Base-by-base conservation (phyloP, 805 yeast species). In the Yarrowia deformans region DNA sequence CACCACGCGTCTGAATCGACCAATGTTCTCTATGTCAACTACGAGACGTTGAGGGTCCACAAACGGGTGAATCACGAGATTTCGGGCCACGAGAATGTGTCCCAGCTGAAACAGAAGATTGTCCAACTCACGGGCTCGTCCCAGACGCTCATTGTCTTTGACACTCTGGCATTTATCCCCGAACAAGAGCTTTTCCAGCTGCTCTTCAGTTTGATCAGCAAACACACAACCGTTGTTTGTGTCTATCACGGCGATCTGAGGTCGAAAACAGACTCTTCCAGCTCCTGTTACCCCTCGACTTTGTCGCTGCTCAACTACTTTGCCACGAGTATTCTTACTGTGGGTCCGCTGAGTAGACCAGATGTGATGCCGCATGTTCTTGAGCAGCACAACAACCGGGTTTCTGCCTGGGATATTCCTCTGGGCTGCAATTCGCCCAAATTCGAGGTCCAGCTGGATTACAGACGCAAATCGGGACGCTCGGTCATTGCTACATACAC, bases 391-490 rank as follows among this genome's bases (percentile, higher is more conserved):
- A 86, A 83, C 12, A 75, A 75, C 7, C 74, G 78, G 12, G 64
- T 85, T 0, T 72, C 77, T 2, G 75, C 74, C 16, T 78, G 88
- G 54, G 78, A 81, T 52, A 74, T 89, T 18, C 90, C 90, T 3
- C 78, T 81, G 8, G 84, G 84, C 1, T 75, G 84, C 64, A 90
- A 92, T 74, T 78, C 79, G 43, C 71, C 77, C 1, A 71, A 37
- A 0, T 89, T 86, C 77, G 78, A 79, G 45, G 75, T 88, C 3
- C 80, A 80, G 3, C 76, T 95, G 69, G 86, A 84, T 7, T 90
- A 88, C 73, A 84, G 95, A 70, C 84, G 98, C 68, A 90, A 90
- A 75, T 90, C 97, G 0, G 99, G 99, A 0, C 83, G 97, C 66
- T 85, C 96, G 0, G 75, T 89, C 34, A 77, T 81, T 1, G 88